Evolutionary conservation across 768 basidiomycete genomes (phyloP), one percentile per base, ranked within the genome.

Genomic region (Phylloporus sp.): DNA sequence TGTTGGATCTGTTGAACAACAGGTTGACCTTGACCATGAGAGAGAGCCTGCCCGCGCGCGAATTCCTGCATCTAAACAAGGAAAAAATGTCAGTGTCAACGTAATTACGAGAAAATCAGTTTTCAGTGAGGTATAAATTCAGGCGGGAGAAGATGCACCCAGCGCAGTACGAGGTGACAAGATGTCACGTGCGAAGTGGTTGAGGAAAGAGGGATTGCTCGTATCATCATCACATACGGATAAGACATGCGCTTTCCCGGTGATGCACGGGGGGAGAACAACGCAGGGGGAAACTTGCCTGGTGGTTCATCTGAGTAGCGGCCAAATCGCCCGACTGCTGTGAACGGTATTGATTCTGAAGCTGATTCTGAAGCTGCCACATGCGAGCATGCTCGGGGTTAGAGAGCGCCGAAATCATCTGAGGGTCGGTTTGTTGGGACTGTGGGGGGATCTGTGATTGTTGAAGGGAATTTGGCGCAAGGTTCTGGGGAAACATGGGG

Each of bases 301-400:
- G 79, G 27, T 71, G 61, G 43, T 59, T 73, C 48, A 69, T 63
- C 56, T 72, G 74, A 35, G 62, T 46, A 27, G 65, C 46, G 26
- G 64, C 60, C 51, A 76, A 64, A 57, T 74, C 75, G 37, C 66
- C 64, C 36, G 69, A 60, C 53, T 65, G 71, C 41, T 71, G 71
- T 6, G 65, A 60, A 27, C 76, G 71, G 54, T 74, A 75, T 51
- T 69, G 68, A 34, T 66, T 67, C 54, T 72, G 71, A 11, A 64
- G 63, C 46, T 72, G 70, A 60, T 75, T 73, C 63, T 79, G 75
- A 64, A 76, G 76, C 64, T 76, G 76, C 82, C 81, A 84, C 56
- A 78, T 69, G 50, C 74, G 76, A 50, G 53, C 53, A 23, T 77
- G 74, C 61, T 83, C 81, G 61, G 73, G 52, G 65, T 75, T 76